Evolutionary conservation across 2,329 filamentous ascomycete genomes (phyloP).

Genomic region (Fusarium sp.): DNA sequence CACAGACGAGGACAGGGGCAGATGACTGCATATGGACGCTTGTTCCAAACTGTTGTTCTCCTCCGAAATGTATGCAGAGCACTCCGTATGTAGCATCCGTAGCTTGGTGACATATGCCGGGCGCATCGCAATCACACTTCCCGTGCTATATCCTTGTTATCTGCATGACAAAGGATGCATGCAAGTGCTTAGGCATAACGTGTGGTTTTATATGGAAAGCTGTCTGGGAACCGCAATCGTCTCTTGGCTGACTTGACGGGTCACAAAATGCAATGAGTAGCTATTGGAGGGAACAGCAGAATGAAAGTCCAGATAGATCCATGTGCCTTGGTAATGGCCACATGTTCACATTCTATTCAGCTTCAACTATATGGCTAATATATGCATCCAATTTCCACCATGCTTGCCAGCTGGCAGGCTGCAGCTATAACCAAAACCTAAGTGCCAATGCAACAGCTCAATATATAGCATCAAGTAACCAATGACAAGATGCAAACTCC

Average conservation of each 20-base stretch:
- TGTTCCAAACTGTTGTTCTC: slow-evolving; percentile 6
- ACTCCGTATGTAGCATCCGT: not conserved
- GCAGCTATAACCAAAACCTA: slow-evolving; percentile 23
- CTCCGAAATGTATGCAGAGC: not conserved
- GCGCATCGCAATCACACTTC: slow-evolving; percentile 21
- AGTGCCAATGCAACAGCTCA: not conserved
- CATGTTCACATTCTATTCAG: not conserved
- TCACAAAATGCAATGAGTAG: not conserved
- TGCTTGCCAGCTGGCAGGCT: slow-evolving; percentile 2
- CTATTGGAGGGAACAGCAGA: not conserved
- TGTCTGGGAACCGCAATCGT: not conserved
- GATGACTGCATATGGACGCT: not conserved
- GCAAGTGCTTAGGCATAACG: slow-evolving; percentile 1
- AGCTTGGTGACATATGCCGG: slow-evolving; percentile 16
- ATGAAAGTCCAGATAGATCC: not conserved
- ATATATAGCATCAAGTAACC: slow-evolving; percentile 1
- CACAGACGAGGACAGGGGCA: slow-evolving; percentile 7
- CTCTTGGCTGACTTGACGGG: slow-evolving; percentile 3
- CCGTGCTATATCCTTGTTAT: slow-evolving; percentile 6
- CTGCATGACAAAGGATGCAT: slow-evolving; percentile 14
- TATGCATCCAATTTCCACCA: slow-evolving; percentile 22
- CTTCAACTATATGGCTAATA: slow-evolving; percentile 9
- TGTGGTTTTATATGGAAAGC: not conserved
- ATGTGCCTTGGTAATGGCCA: not conserved
- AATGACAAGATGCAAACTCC: slow-evolving; percentile 26